Base-by-base conservation (phyloP, 1,284 basidiomycete genomes). In the Ustilago curta region DNA sequence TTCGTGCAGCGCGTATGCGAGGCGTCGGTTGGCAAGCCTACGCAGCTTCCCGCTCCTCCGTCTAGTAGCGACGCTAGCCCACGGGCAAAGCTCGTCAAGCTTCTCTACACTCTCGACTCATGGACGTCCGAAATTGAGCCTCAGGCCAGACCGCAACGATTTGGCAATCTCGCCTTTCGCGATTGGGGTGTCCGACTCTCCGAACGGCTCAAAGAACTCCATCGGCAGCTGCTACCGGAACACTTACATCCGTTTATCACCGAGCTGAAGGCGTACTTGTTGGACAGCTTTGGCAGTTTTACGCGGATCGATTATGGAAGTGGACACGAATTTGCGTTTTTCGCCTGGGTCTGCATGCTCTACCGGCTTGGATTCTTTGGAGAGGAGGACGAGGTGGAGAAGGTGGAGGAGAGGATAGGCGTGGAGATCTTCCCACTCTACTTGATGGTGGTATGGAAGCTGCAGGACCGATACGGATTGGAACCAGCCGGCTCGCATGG, bases 401-500 rank as follows among this genome's bases (percentile, higher is more conserved):
- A 44, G 27, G 57, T 56, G 23, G 82, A 84, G 49, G 45, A 60
- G 39, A 59, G 49, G 43, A 76, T 83, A 31, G 85, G 69, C 12
- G 83, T 93, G n/a, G 81, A 83, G 19, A 86, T 93, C 19, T 92
- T 93, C 75, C 85, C 89, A 58, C 89, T 92, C 25, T 99, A 98
- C 83, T 86, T 96, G 48, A 88, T 89, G 42, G 87, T 96, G 27
- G 93, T 91, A 70, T 95, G 94, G 90, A 88, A 88, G 54, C 87
- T 97, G 32, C 97, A 99, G 83, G 92, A 94, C 78, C 89, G 90
- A 25, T 99, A 98, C 84, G 90, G 88, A 48, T 90, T 99, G 8
- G 96, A 99, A 85, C 96, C 97, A 4, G 96, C 96, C 0, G 96
- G 96, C 3, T 95, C 93, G 71, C 97, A 99, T 82, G 96, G 96